These are phyloP conservation scores for Buddleja alternifolia DNA, from an alignment of 257 asterid genomes.

Conservation along the genomic window DNA sequence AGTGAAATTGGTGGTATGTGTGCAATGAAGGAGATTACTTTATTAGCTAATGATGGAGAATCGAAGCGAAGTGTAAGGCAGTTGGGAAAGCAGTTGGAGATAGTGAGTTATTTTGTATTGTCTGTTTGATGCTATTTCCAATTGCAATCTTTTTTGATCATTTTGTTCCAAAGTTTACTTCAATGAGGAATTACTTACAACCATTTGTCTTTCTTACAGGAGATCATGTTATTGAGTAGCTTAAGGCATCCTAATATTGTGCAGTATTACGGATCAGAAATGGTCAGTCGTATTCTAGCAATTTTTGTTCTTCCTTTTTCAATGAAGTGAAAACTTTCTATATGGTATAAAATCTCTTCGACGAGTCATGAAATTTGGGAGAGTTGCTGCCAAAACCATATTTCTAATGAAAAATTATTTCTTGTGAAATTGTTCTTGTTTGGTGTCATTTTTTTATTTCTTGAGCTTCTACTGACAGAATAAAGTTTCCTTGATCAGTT, in stretches of 20 bases:
- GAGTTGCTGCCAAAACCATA: not conserved
- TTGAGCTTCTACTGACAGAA: constrained; percentile 21
- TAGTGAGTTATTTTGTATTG: no score
- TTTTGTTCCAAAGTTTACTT: constrained; percentile 32
- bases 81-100: constrained; percentile 56
- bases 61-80: constrained; percentile 58
- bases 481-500: constrained; percentile 53
- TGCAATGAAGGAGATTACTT: constrained; percentile 76
- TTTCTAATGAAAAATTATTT: not conserved
- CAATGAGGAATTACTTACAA: constrained; percentile 48
- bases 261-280: constrained; percentile 75
- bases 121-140: no score
- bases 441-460: constrained; percentile 7
- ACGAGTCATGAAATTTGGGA: not conserved
- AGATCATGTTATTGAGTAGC: constrained; percentile 59
- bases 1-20: constrained; percentile 90
- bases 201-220: constrained; percentile 54
- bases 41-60: constrained; percentile 53
- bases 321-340: not conserved
- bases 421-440: not conserved
- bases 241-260: constrained; percentile 78
- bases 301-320: not conserved
- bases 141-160: no score
- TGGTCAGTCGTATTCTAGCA: constrained; percentile 49
- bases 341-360: not conserved